phyloP scores from a whole-genome alignment of 2,329 filamentous ascomycete genomes.

The Ophiobolus disseminans region DNA sequence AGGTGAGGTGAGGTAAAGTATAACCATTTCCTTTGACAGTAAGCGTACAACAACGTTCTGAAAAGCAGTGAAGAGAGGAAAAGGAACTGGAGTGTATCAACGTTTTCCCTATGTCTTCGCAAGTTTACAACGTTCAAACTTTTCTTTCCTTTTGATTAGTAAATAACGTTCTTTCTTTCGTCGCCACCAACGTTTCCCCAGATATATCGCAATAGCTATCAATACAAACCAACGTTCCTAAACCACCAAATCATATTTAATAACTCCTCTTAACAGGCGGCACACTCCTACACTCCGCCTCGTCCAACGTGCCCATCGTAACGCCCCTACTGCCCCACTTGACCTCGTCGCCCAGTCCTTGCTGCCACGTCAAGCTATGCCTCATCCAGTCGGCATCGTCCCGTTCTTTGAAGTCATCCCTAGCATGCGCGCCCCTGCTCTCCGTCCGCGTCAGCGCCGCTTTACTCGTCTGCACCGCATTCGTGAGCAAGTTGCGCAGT shows the following conservation, averaged over 20 bases:
- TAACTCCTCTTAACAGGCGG: slow-evolving; percentile 47
- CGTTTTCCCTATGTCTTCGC: no score
- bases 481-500: slow-evolving; percentile 56
- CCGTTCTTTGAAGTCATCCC: slow-evolving; percentile 56
- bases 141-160: no score
- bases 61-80: not conserved
- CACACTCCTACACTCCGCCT: slow-evolving; percentile 52
- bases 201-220: no score
- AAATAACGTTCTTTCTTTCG: not conserved
- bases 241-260: no score
- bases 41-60: not conserved
- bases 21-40: not conserved
- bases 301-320: slow-evolving; percentile 53
- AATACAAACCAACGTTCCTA: no score
- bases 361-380: slow-evolving; percentile 58
- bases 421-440: slow-evolving; percentile 56
- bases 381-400: slow-evolving; percentile 55
- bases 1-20: not conserved
- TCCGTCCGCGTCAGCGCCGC: slow-evolving; percentile 54
- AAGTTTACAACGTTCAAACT: no score
- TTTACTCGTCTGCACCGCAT: slow-evolving; percentile 56
- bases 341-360: slow-evolving; percentile 48
- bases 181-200: slow-evolving; percentile 3
- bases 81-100: not conserved
- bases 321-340: slow-evolving; percentile 53